Evolutionary conservation across 2,329 filamentous ascomycete species (phyloP).

Genomic region (Aspergillus quadricinctus): DNA sequence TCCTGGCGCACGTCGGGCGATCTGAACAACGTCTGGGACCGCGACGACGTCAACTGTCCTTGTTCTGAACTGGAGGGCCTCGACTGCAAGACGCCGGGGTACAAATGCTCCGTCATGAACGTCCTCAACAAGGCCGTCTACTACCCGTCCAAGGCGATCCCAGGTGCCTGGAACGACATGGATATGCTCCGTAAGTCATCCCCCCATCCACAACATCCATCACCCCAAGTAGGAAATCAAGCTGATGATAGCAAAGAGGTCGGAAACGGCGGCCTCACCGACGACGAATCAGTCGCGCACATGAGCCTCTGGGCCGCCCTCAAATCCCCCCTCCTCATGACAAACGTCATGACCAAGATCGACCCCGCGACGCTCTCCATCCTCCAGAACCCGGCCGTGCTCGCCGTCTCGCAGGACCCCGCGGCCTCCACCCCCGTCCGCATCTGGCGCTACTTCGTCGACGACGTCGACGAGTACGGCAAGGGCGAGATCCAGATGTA

Average conservation of each 20-base stretch:
- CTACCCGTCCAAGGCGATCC: conserved; percentile 37
- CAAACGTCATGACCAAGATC: conserved; percentile 41
- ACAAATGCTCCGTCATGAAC: conserved; percentile 48
- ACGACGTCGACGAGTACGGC: conserved; percentile 40
- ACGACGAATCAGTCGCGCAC: conserved; percentile 39
- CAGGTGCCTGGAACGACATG: conserved; percentile 47
- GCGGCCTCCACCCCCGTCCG: conserved; percentile 33
- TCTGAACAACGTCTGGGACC: conserved; percentile 45
- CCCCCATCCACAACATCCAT: too few species aligned
- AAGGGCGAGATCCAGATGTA: conserved; percentile 49
- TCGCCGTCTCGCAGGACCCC: background rate
- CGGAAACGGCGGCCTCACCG: conserved; percentile 41
- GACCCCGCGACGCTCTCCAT: conserved; percentile 43
- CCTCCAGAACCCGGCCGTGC: background rate
- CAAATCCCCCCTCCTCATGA: conserved; percentile 47
- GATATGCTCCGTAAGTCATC: conserved; percentile 31
- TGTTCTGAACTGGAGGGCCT: conserved; percentile 37
- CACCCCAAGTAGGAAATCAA: too few species aligned
- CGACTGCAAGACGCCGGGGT: conserved; percentile 43
- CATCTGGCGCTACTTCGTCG: conserved; percentile 43
- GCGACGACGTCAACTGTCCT: conserved; percentile 40
- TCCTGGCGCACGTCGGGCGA: conserved; percentile 46
- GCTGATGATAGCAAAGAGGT: conserved; percentile 29
- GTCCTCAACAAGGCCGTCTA: conserved; percentile 48
- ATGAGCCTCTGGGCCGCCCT: conserved; percentile 49